A percentile compares a stretch with the other conserved stretches of the same genome.
phyloP scores from a whole-genome alignment of 495 filamentous ascomycete species.

The Aspergillus panamensis region DNA sequence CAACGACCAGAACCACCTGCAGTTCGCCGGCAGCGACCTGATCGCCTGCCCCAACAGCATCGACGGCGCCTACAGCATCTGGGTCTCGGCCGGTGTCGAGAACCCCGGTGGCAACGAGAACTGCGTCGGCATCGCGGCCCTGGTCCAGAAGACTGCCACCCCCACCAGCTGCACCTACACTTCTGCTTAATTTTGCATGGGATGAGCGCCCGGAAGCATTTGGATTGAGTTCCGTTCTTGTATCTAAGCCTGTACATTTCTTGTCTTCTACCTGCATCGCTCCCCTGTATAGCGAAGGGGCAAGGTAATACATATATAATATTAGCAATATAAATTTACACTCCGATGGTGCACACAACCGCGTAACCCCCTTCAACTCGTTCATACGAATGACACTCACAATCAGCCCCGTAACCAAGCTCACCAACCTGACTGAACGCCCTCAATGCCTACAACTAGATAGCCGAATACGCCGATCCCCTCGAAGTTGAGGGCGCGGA shows the following conservation, averaged over 20 bases:
- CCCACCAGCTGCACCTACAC: slow-evolving; percentile 58
- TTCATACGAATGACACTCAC: too few species aligned
- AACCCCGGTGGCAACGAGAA: slow-evolving; percentile 44
- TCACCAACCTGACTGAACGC: slow-evolving; percentile 16
- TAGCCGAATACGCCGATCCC: slow-evolving; percentile 18
- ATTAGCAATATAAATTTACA: neutral
- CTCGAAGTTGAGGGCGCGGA: too few species aligned
- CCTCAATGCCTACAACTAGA: slow-evolving; percentile 21
- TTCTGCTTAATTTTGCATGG: slow-evolving; percentile 17
- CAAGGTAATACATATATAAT: neutral
- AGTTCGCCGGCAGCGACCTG: slow-evolving; percentile 40
- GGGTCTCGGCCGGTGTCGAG: slow-evolving; percentile 38
- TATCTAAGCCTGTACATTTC: too few species aligned
- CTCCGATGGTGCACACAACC: too few species aligned
- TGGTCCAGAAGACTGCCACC: slow-evolving; percentile 27
- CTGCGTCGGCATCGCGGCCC: slow-evolving; percentile 43
- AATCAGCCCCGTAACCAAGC: slow-evolving; percentile 22
- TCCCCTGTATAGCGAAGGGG: too few species aligned
- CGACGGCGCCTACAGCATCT: slow-evolving; percentile 47
- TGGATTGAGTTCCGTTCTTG: too few species aligned
- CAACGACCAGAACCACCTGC: slow-evolving; percentile 38
- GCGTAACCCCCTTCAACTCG: too few species aligned
- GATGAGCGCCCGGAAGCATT: too few species aligned
- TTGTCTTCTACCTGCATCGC: too few species aligned
- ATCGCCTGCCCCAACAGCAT: slow-evolving; percentile 50